A percentile compares a stretch with the other conserved stretches of the same genome.
These are phyloP conservation scores for Paulownia fortunei DNA, from an alignment of 257 asterid genomes.

Conservation along the genomic window DNA sequence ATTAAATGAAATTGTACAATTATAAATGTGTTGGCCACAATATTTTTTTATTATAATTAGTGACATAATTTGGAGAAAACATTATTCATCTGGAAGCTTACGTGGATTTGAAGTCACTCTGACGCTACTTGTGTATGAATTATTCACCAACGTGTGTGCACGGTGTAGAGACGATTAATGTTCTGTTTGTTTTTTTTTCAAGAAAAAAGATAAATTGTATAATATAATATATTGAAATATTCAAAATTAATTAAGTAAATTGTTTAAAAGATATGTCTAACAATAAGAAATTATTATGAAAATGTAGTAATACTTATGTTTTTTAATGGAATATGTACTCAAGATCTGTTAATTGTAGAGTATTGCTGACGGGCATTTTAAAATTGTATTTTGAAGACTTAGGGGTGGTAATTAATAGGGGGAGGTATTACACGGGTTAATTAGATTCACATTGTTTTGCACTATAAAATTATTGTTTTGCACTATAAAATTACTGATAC, in stretches of 20 bases:
- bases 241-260: neutral
- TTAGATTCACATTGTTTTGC: too few species aligned
- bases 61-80: neutral
- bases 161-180: constrained; percentile 6
- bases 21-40: neutral
- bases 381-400: neutral
- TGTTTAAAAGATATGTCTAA: neutral
- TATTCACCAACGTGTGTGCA: constrained; percentile 1
- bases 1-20: neutral
- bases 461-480: too few species aligned
- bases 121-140: neutral
- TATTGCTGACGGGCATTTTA: too few species aligned
- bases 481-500: too few species aligned
- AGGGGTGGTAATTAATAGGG: neutral
- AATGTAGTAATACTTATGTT: too few species aligned
- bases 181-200: too few species aligned
- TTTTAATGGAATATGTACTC: neutral
- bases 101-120: constrained; percentile 29
- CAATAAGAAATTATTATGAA: neutral
- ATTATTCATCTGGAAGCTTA: neutral
- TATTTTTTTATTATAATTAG: neutral
- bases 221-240: neutral
- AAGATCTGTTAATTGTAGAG: too few species aligned
- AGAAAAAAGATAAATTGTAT: neutral
- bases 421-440: neutral